Base-by-base conservation (phyloP, 331 rosid genomes). In the Malus hybrid region DNA sequence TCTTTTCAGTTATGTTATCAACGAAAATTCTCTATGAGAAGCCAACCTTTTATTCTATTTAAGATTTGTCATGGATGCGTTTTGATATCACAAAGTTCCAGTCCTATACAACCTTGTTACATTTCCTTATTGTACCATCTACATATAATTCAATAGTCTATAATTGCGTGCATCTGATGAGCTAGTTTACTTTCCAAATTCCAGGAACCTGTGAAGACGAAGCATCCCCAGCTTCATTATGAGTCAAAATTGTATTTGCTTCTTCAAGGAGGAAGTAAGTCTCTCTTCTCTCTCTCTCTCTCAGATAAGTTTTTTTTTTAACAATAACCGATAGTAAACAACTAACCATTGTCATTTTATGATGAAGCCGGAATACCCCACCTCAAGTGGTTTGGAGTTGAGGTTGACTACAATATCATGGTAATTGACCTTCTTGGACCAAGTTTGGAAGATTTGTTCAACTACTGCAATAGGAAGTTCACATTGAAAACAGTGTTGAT, bases 201-300 rank as follows among this genome's bases (percentile, higher is more conserved):
- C 34, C 87, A 95, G 99, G 99, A 95, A 85, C 84, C 97, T 79
- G 95, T 73, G 76, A 95, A 90, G 92, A 95, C 93, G 84, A 92
- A 88, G 84, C 48, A 42, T 42, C 48, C 48, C 14, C 48, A 42
- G 48, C 48, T 42, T 42, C 48, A 42, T 42, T 42, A 95, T 89
- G 99, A 95, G 84, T 95, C 99, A 69, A 95, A 95, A 81, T 80
- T 95, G 88, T 95, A 95, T 71, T 86, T 92, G 98, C 91, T 95
- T 89, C 96, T 95, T 84, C 99, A 95, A 89, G 99, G 99, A 90
- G 99, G 99, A 87, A 95, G 99, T 94, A 86, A 83, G 91, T 79
- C 64, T 72, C 70, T 39, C 4, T 39, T 79, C 22, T 52, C 70
- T 69, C 73, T 65, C 60, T 32, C 63, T 83, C 73, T 24, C 57